phyloP scores from a whole-genome alignment of 176 grass and related monocot species.

The Avena eriantha region DNA sequence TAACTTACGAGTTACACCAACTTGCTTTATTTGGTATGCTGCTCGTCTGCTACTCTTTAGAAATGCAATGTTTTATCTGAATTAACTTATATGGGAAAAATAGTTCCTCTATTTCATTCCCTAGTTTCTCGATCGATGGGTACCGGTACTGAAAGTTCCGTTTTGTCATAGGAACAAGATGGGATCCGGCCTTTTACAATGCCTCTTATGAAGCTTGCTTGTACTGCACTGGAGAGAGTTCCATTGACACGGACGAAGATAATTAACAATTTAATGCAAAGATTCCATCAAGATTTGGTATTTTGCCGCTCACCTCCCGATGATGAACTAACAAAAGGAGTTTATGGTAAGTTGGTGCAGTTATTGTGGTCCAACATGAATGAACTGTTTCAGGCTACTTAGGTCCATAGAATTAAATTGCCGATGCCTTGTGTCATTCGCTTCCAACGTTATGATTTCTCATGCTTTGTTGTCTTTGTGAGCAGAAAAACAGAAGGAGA shows the following conservation, averaged over 20 bases:
- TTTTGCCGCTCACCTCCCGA: constrained; percentile 80
- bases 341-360: constrained; percentile 51
- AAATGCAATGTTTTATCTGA: background rate
- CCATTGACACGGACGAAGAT: constrained; percentile 79
- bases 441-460: background rate
- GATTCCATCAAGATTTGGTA: constrained; percentile 93
- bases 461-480: constrained; percentile 24
- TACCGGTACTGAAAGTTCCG: constrained; percentile 20
- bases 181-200: constrained; percentile 96
- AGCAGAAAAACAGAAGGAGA: constrained; percentile 87
- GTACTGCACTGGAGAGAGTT: constrained; percentile 93
- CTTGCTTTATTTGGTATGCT: background rate
- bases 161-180: constrained; percentile 77
- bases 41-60: background rate
- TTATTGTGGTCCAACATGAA: background rate
- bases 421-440: background rate
- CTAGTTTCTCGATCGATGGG: background rate
- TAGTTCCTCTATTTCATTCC: background rate
- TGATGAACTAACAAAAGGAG: constrained; percentile 75
- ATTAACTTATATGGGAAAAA: background rate
- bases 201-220: constrained; percentile 99
- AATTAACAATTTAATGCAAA: constrained; percentile 82
- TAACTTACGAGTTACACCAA: background rate
- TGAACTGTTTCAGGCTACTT: background rate
- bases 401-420: background rate